Evolutionary conservation across 768 basidiomycete genomes (phyloP).

Genomic region (Russula griseocarnosa): DNA sequence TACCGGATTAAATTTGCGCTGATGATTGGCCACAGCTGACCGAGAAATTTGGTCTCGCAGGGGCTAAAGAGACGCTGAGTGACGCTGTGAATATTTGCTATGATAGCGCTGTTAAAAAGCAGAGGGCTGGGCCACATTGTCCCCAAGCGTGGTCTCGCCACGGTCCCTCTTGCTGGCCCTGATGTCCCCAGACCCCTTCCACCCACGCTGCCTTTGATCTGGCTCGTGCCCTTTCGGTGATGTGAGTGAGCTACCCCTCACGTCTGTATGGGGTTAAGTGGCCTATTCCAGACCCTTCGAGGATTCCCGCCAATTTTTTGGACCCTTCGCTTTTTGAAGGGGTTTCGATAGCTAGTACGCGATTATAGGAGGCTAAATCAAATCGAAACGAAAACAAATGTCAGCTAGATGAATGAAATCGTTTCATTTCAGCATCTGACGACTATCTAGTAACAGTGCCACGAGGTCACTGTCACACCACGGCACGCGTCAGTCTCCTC

Average conservation of each 20-base stretch:
- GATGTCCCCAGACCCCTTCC: slow-evolving; percentile 84
- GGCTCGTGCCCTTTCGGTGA: slow-evolving; percentile 94
- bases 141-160: slow-evolving; percentile 94
- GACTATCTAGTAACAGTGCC: too few relatives aligned
- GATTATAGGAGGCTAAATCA: too few relatives aligned
- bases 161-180: slow-evolving; percentile 92
- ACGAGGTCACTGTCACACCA: too few relatives aligned
- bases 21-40: slow-evolving; percentile 57
- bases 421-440: too few relatives aligned
- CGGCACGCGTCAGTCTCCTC: too few relatives aligned
- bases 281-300: slow-evolving; percentile 51
- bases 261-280: background rate
- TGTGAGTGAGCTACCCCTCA: slow-evolving; percentile 53
- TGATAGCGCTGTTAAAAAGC: slow-evolving; percentile 69
- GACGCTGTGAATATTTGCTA: slow-evolving; percentile 37
- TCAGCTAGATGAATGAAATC: too few relatives aligned
- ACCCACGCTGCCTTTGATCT: slow-evolving; percentile 62
- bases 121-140: slow-evolving; percentile 80
- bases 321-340: too few relatives aligned
- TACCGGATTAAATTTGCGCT: background rate
- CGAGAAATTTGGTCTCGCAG: slow-evolving; percentile 81
- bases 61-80: slow-evolving; percentile 91
- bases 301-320: too few relatives aligned
- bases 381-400: too few relatives aligned
- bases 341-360: too few relatives aligned